Evolutionary conservation across 75 land plant species (phyloP), one percentile per base, ranked within the genome.

Genomic region (Isoetes taiwanensis): DNA sequence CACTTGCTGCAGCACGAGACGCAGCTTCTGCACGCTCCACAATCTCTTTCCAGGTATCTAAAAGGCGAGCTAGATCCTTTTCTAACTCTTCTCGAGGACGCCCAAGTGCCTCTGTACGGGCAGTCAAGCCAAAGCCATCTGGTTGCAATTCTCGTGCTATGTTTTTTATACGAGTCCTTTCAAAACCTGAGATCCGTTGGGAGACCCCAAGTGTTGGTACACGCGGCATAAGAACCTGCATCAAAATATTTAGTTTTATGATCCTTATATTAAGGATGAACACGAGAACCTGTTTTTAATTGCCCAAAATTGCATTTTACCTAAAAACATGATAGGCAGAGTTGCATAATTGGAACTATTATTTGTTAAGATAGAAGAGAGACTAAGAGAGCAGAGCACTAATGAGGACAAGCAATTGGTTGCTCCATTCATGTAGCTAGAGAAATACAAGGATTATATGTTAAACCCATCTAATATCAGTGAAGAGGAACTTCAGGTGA

Each of bases 71-170:
- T 69, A 93, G 67, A 64, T 93, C 99, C 61, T 74, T 88, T 64
- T 75, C 77, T 32, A 93, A 56, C 61, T 93, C 96, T 48, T 93
- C 96, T 54, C 70, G 69, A 53, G 78, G 60, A 63, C 75, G 96
- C 33, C 90, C 86, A 53, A 80, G 70, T 56, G 99, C 99, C 64
- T 82, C 96, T 38, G 99, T 81, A 55, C 99, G 65, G 11, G 82
- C 96, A 60, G 86, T 93, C 42, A 93, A 57, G 41, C 86, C 96
- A 82, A 85, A 84, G 16, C 85, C 84, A 34, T 62, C 59, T 34
- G 83, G 96, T 62, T 77, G 78, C 72, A 88, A 59, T 25, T 71
- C 66, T 69, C 81, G 71, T 30, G 99, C 99, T 43, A 93, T 76
- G 17, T 67, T 75, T 42, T 54, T 79, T 55, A 93, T 62, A 19